Evolutionary conservation across 192 early-diverging fungal species (phyloP).

Genomic region (Hyaloraphidium curvatum): DNA sequence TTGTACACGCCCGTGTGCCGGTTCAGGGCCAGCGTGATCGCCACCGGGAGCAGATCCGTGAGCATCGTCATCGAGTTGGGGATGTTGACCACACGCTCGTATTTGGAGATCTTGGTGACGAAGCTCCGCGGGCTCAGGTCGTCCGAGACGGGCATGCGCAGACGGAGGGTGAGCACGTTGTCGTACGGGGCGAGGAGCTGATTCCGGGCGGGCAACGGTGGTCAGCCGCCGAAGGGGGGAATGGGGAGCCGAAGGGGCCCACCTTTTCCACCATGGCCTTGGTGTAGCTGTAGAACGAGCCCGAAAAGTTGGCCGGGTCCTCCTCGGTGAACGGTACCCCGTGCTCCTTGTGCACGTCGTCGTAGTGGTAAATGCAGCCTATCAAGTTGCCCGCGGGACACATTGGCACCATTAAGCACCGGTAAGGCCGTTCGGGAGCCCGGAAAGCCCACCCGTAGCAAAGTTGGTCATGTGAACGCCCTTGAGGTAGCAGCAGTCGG

Average conservation of each 20-base stretch:
- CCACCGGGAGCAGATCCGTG: conserved; percentile 10
- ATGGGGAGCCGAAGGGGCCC: too few relatives aligned
- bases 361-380: conserved; percentile 14
- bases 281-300: conserved; percentile 12
- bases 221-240: too few relatives aligned
- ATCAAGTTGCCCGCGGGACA: too few relatives aligned
- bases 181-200: conserved; percentile 7
- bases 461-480: conserved; percentile 15
- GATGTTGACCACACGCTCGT: conserved; percentile 11
- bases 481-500: conserved; percentile 10
- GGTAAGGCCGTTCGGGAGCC: too few relatives aligned
- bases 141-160: conserved; percentile 15
- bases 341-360: conserved; percentile 4
- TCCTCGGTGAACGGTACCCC: conserved; percentile 8
- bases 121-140: conserved; percentile 14
- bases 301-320: conserved; percentile 11
- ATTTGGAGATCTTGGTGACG: conserved; percentile 13
- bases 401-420: too few relatives aligned
- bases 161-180: conserved; percentile 11
- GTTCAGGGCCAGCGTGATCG: conserved; percentile 6
- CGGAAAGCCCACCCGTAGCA: conserved; percentile 13
- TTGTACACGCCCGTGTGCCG: conserved; percentile 8
- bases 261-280: conserved; percentile 13
- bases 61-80: conserved; percentile 15
- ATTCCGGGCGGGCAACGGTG: too few relatives aligned